Evolutionary conservation across 176 grass and related monocot genomes (phyloP), one percentile per base, ranked within the genome.

Genomic region (Oryza australiensis): DNA sequence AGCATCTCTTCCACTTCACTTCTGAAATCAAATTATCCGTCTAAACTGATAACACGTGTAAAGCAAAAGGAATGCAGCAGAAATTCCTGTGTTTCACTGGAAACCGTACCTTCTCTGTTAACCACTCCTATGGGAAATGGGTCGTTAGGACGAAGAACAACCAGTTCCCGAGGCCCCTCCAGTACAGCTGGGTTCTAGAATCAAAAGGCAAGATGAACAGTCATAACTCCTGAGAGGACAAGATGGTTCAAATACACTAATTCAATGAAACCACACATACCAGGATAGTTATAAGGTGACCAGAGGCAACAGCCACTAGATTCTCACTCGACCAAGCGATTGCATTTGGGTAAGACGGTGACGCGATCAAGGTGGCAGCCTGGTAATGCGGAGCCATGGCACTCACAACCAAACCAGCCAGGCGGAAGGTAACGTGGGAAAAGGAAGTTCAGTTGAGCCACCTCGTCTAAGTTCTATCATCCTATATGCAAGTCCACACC

Each of bases 301-400:
- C 90, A 74, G 86, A 94, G 66, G 95, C 92, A 79, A 98, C 73
- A 32, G 92, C 95, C 77, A 94, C 86, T 64, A 98, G 62, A 62
- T 98, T 98, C 33, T 98, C 90, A 45, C 49, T 89, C 12, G 95
- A 98, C 90, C 90, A 98, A 35, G 72, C 73, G 34, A 95, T 92
- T 72, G 95, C 86, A 26, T 93, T 91, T 42, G 88, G 92, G 81
- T 98, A 98, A 57, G 88, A 93, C 1, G 92, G 90, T 46, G 92
- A 93, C 38, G 92, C 88, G 87, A 98, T 85, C 48, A 94, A 66
- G 18, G 92, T 84, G 0, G 81, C 75, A 2, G 87, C 86, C 41
- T 94, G 88, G 59, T 88, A 93, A 79, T 86, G 79, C 41, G 83
- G 64, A 80, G 91, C 75, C 91, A 93, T 60, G 55, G n/a, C 55